Percentiles rank a stretch among this genome's conserved stretches.
Evolutionary conservation across 306 rosid genomes (phyloP).

Genomic region (Quercus bicolor): DNA sequence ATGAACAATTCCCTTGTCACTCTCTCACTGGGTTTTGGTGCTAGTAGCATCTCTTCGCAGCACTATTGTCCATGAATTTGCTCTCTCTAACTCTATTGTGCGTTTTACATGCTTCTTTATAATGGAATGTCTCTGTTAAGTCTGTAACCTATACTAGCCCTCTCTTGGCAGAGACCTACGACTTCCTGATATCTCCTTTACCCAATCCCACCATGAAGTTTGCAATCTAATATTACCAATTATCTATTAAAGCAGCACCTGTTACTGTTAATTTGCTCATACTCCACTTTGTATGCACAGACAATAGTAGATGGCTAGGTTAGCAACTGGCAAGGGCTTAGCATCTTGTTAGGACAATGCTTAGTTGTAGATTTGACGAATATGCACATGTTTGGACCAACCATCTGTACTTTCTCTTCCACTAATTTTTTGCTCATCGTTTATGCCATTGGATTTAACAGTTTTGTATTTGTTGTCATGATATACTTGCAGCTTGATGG

Average conservation of each 20-base stretch:
- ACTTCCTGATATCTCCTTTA: not conserved
- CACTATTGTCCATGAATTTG: too few species aligned
- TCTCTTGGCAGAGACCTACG: not conserved
- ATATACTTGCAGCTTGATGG: constrained; percentile 73
- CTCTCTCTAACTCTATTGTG: not conserved
- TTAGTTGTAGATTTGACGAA: not conserved
- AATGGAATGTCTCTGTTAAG: not conserved
- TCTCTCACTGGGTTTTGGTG: not conserved
- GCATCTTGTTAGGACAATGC: not conserved
- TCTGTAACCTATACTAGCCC: not conserved
- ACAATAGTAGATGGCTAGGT: not conserved
- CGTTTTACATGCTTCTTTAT: not conserved
- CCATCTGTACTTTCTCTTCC: not conserved
- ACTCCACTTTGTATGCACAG: not conserved
- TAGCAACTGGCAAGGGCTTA: not conserved
- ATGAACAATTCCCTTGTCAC: not conserved
- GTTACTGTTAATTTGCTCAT: not conserved
- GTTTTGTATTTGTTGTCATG: constrained; percentile 17
- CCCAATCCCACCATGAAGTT: not conserved
- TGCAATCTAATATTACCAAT: not conserved
- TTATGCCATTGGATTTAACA: constrained; percentile 22
- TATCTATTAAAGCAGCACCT: not conserved
- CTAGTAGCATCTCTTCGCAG: not conserved
- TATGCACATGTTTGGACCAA: not conserved
- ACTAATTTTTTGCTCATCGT: constrained; percentile 1